Evolutionary conservation across 108 stramenopile species (phyloP).

Genomic region (Mediolabrus comicus): DNA sequence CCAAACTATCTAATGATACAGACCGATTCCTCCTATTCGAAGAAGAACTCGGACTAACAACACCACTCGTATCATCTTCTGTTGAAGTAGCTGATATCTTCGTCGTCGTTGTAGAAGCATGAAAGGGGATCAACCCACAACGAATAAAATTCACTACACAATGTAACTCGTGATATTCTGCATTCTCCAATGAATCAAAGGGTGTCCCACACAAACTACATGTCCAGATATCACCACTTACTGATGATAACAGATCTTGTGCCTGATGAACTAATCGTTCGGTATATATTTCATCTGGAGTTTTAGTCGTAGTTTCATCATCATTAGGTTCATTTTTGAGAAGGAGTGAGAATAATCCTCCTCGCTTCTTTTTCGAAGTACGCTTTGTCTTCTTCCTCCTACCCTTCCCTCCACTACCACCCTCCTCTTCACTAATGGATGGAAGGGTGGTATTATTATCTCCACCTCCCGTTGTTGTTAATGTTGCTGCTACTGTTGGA

Average conservation of each 20-base stretch:
- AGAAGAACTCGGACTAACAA: too few relatives aligned
- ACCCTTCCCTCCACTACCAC: too few relatives aligned
- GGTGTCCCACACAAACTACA: slow-evolving; percentile 71
- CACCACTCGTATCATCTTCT: too few relatives aligned
- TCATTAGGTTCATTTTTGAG: neutral
- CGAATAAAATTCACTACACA: slow-evolving; percentile 41
- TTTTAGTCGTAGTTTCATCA: neutral
- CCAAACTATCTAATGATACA: neutral
- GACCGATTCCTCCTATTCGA: too few relatives aligned
- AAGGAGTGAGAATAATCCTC: neutral
- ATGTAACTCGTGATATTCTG: slow-evolving; percentile 59
- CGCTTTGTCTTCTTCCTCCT: too few relatives aligned
- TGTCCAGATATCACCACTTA: slow-evolving; percentile 56
- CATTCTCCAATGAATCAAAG: slow-evolving; percentile 55
- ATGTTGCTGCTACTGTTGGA: neutral
- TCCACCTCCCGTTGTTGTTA: too few relatives aligned
- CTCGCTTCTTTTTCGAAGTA: neutral
- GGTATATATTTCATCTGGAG: neutral
- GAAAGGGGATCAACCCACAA: neutral
- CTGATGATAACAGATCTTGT: neutral
- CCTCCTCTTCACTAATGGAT: neutral
- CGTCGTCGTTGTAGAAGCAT: neutral
- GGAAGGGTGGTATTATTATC: neutral
- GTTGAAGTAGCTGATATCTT: neutral
- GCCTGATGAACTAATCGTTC: neutral